Conservation (phyloP, 192 early-diverging fungal genomes). For the Linnemannia elongata region DNA sequence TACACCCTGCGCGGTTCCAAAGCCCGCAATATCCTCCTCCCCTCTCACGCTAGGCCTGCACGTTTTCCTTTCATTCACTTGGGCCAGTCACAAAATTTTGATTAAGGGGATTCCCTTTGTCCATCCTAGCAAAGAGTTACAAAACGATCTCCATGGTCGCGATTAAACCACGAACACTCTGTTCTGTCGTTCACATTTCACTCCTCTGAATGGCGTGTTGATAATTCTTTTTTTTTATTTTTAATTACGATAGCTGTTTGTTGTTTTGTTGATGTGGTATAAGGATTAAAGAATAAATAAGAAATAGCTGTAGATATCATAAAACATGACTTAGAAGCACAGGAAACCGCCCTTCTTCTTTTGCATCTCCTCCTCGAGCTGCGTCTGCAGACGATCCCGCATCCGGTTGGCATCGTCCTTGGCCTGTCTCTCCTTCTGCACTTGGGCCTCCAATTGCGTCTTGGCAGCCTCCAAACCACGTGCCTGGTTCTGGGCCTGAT, state of each 20-base stretch:
- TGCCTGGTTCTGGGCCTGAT: conserved; percentile 33
- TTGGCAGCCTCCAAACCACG: conserved; percentile 38
- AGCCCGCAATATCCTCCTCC: neutral
- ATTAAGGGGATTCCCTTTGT: neutral
- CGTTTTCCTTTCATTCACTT: too few species aligned
- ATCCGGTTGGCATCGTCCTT: conserved; percentile 47
- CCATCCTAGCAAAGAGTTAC: too few species aligned
- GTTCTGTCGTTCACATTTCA: neutral
- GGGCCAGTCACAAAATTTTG: conserved; percentile 1
- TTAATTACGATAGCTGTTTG: conserved; percentile 5
- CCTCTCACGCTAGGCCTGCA: neutral
- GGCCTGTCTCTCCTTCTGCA: conserved; percentile 44
- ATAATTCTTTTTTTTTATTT: neutral
- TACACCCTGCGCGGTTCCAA: neutral
- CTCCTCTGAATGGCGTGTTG: neutral
- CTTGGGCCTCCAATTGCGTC: conserved; percentile 40
- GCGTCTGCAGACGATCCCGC: conserved; percentile 35
- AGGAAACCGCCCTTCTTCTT: conserved; percentile 55
- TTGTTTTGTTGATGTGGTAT: neutral
- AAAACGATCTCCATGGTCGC: too few species aligned
- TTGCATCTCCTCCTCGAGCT: conserved; percentile 46
- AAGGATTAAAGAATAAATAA: neutral
- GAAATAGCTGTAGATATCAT: neutral
- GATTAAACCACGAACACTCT: too few species aligned
- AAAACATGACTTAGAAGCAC: conserved; percentile 28